Evolutionary conservation across 441 rosid species (phyloP), one percentile per base, ranked within the genome.

Genomic region (Aleurites moluccanus): DNA sequence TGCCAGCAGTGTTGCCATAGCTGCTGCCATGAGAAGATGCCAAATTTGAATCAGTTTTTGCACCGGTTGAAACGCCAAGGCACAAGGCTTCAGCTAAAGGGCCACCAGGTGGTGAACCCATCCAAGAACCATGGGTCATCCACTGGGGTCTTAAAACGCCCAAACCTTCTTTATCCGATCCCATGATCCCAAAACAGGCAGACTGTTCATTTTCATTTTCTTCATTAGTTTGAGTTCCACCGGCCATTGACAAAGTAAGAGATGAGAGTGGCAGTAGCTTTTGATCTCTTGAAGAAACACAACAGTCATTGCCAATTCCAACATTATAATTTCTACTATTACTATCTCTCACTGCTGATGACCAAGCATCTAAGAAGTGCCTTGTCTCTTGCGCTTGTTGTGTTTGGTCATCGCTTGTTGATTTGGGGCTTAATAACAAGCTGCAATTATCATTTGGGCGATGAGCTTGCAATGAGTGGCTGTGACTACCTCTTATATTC

Each of bases 1-100:
- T 42, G 25, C 66, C 56, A 3, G 70, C 27, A 53, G 35, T 8
- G 53, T 25, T 28, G 28, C 23, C 73, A 75, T 21, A 67, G 75
- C 70, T 69, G 23, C 64, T 78, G 68, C 65, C 60, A 42, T 56
- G 30, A 23, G 76, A 65, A 15, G 79, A 42, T 20, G 73, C 42
- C 20, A 63, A 73, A 75, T 50, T 78, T n/a, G 81, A 75, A 60
- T 78, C 68, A 27, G 82, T 49, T 57, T 73, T 79, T 47, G 74
- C 81, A 68, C 77, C 73, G 57, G 76, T 84, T 15, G 89, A 77
- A 73, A 83, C 82, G 72, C 98, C 97, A 21, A 87, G 89, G 84
- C 89, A 85, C 76, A 94, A 77, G 60, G 93, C 94, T 79, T 90
- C 91, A 35, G 89, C 94, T 79, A 90, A 73, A 2, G 94, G 94